phyloP scores from a whole-genome alignment of 1,284 basidiomycete genomes.

The Leccinum pallidistipes region DNA sequence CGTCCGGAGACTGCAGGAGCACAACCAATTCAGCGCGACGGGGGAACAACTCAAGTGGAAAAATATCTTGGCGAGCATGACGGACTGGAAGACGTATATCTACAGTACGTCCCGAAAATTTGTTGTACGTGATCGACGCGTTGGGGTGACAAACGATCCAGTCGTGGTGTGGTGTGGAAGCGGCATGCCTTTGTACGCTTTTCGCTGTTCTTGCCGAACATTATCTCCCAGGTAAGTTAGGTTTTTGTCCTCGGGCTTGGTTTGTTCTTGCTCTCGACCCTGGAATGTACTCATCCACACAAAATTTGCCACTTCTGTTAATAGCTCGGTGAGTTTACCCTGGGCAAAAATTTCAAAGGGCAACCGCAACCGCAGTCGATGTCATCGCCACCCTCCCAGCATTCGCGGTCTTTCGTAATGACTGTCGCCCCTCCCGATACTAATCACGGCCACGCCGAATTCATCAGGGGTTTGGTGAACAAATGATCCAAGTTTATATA shows the following conservation, averaged over 20 bases:
- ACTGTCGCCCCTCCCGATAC: too few species aligned
- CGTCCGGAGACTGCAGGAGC: constrained; percentile 64
- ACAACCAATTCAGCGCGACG: constrained; percentile 37
- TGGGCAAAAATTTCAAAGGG: not conserved
- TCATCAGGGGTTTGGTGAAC: too few species aligned
- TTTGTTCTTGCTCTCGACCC: not conserved
- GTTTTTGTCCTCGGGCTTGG: not conserved
- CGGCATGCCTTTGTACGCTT: constrained; percentile 71
- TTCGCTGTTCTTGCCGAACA: constrained; percentile 69
- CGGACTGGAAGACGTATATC: too few species aligned
- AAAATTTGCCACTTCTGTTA: not conserved
- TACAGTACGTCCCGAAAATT: too few species aligned
- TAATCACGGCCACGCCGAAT: too few species aligned
- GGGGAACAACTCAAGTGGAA: too few species aligned
- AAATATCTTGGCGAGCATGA: too few species aligned
- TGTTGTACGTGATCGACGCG: not conserved
- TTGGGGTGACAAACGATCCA: constrained; percentile 21
- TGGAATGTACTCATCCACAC: not conserved
- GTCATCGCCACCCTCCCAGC: too few species aligned
- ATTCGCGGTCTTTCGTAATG: too few species aligned
- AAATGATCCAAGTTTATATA: too few species aligned
- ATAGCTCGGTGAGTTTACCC: constrained; percentile 46
- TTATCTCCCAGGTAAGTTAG: constrained; percentile 56
- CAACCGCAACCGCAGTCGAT: too few species aligned
- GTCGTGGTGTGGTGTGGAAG: constrained; percentile 56